These are phyloP conservation scores for Byssoonygena ceratinophila DNA, from an alignment of 2,329 filamentous ascomycete species.

Conservation along the genomic window DNA sequence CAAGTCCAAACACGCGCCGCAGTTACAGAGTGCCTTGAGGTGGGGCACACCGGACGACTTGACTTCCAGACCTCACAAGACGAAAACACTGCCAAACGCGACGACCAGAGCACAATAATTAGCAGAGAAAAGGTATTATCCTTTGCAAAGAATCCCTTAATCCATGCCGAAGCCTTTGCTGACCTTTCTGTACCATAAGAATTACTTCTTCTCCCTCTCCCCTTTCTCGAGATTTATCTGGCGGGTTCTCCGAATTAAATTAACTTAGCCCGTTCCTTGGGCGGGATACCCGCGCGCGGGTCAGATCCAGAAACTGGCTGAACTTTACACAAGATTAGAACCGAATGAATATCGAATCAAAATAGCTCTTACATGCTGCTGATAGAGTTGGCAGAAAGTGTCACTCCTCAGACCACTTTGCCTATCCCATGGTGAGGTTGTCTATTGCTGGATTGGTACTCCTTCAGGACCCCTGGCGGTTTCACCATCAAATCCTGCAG, in stretches of 20 bases:
- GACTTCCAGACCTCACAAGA: constrained; percentile 4
- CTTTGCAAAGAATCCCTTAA: too few species aligned
- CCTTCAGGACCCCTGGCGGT: not conserved
- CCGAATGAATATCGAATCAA: not conserved
- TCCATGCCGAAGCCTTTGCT: too few species aligned
- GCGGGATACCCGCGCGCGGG: constrained; percentile 9
- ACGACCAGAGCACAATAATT: not conserved
- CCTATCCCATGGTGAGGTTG: not conserved
- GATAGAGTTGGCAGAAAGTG: not conserved
- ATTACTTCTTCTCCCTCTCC: not conserved
- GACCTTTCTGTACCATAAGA: too few species aligned
- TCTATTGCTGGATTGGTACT: not conserved
- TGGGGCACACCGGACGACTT: constrained; percentile 11
- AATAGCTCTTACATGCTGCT: not conserved
- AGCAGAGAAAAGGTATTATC: not conserved
- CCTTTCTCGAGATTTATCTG: not conserved
- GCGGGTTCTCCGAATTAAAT: not conserved
- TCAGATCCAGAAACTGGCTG: constrained; percentile 4
- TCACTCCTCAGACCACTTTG: not conserved
- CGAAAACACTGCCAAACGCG: not conserved
- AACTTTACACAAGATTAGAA: not conserved
- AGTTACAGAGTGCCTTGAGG: constrained; percentile 12
- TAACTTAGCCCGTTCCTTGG: constrained; percentile 1
- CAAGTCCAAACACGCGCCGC: constrained; percentile 9
- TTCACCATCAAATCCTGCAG: constrained; percentile 5